Evolutionary conservation across 2,329 filamentous ascomycete genomes (phyloP), one percentile per base, ranked within the genome.

Genomic region (Pseudogymnoascus sp.): DNA sequence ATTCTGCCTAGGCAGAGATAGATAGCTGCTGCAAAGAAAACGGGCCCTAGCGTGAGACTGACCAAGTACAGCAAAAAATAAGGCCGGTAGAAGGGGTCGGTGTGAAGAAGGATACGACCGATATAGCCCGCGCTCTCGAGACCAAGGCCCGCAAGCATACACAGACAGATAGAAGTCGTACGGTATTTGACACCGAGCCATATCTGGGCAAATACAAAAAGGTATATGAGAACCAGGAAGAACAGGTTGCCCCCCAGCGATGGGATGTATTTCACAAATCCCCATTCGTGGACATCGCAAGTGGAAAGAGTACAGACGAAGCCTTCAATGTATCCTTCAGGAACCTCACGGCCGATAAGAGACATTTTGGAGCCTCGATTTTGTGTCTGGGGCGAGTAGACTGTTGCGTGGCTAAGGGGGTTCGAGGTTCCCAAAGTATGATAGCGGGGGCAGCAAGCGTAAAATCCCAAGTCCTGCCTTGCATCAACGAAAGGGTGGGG

Each of bases 1-100:
- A 85, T 77, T 60, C 84, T 80, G 46, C 83, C 83, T 12, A 86
- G 76, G 4, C 78, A 82, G 22, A 86, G 72, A 70, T 86, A 86
- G 67, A 86, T 79, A 16, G 78, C 81, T 0, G 82, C 84, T 2
- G 81, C 77, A 61, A 85, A 69, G 69, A 86, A 85, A 2, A 81
- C 82, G 0, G 84, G 83, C 0, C 78, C 81, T 33, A 87, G 79
- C 46, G 84, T 82, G 22, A 86, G 72, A 64, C 78, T 80, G 67
- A 82, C 79, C 61, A 86, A 82, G 66, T 79, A 83, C 66, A 82
- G 71, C 60, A 84, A 74, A 69, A 86, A 86, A 0, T 76, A 78
- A 16, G 74, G 67, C 2, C 73, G 67, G 38, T 75, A 72, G 73
- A 81, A 86, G 0, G 82, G 81, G 67, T 85, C 81, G 60, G 76